Evolutionary conservation across 177 flowering plant species (phyloP).

Genomic region (Telopea speciosissima): DNA sequence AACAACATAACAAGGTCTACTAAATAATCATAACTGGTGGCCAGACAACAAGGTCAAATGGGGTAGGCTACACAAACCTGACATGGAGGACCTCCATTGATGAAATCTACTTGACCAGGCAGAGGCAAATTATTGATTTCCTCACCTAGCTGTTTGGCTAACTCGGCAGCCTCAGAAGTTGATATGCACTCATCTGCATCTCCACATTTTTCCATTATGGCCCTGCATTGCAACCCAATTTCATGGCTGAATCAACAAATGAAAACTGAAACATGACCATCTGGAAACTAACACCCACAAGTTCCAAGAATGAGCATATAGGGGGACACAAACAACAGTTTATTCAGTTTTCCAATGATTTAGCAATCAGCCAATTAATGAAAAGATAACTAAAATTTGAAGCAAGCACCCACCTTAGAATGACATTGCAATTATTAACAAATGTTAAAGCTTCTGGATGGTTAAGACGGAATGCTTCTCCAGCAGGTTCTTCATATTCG

Average conservation of each 20-base stretch:
- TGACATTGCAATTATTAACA: slow-evolving; percentile 87
- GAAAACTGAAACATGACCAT: neutral
- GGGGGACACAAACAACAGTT: no score
- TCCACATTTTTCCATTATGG: slow-evolving; percentile 73
- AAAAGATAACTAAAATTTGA: neutral
- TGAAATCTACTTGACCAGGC: slow-evolving; percentile 95
- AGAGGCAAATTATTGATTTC: slow-evolving; percentile 51
- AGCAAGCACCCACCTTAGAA: slow-evolving; percentile 49
- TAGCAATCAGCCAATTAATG: neutral
- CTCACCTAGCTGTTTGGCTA: slow-evolving; percentile 48
- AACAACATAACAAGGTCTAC: neutral
- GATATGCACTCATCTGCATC: slow-evolving; percentile 76
- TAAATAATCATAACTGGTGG: neutral
- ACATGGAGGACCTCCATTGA: slow-evolving; percentile 98
- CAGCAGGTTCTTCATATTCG: slow-evolving; percentile 95
- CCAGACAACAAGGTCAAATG: neutral
- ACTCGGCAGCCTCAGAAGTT: slow-evolving; percentile 70
- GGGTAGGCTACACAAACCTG: slow-evolving; percentile 39
- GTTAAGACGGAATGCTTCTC: slow-evolving; percentile 77
- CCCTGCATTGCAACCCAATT: slow-evolving; percentile 36
- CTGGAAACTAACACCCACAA: neutral
- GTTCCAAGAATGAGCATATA: no score
- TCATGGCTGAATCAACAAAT: slow-evolving; percentile 6
- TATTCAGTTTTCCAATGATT: no score
- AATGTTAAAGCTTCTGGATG: slow-evolving; percentile 73